phyloP scores from a whole-genome alignment of 176 grass and related monocot genomes.

The Rhipidocladum racemiflorum region DNA sequence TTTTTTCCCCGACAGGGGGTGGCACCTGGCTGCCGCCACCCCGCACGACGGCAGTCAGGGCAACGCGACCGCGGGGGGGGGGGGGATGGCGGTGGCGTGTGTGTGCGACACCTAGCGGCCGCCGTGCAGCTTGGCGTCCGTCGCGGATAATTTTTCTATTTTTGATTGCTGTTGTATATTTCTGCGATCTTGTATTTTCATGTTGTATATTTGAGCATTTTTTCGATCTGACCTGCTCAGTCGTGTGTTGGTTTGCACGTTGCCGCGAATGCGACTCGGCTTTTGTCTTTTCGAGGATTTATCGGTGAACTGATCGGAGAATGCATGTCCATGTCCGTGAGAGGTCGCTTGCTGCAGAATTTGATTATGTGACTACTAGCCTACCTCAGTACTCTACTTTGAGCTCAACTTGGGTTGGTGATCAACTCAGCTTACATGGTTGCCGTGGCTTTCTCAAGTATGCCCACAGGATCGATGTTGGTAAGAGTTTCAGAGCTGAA shows the following conservation, averaged over 20 bases:
- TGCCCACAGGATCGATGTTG: not conserved
- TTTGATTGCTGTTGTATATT: no score
- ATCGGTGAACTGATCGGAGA: slow-evolving; percentile 34
- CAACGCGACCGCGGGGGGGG: no score
- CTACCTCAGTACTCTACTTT: not conserved
- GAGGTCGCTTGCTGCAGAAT: not conserved
- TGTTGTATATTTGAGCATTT: no score
- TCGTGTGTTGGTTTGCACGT: not conserved
- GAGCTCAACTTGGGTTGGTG: slow-evolving; percentile 13
- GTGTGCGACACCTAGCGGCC: no score
- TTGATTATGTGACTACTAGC: not conserved
- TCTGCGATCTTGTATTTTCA: no score
- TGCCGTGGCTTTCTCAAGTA: not conserved
- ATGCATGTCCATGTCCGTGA: not conserved
- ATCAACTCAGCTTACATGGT: not conserved
- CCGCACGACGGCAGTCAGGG: no score
- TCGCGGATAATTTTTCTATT: no score
- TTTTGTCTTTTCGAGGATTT: not conserved
- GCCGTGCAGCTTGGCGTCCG: no score
- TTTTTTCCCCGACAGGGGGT: no score
- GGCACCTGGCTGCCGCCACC: no score
- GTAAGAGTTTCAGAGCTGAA: not conserved
- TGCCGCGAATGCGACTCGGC: not conserved
- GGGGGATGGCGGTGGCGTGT: no score
- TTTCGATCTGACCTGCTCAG: slow-evolving; percentile 37